Conservation (phyloP, 2,329 filamentous ascomycete genomes). For the Lasiodiplodia gonubiensis region DNA sequence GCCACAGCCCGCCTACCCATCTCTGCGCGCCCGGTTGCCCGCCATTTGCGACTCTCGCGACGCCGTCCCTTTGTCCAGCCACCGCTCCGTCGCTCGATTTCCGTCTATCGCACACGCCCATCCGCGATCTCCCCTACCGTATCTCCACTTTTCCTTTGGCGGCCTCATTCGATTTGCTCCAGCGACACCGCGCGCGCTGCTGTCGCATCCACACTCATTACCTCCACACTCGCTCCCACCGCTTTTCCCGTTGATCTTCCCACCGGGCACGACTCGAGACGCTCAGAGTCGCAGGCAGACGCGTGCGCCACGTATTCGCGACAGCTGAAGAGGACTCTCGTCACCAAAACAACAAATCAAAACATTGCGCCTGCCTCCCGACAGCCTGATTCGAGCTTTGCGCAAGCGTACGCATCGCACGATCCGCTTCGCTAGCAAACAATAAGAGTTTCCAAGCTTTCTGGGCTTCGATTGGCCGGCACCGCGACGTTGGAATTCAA, state of each 20-base stretch:
- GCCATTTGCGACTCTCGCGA: slow-evolving; percentile 20
- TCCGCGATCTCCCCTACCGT: neutral
- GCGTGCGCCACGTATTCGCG: slow-evolving; percentile 20
- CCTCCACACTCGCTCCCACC: slow-evolving; percentile 21
- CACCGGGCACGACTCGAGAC: neutral
- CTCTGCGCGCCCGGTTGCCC: slow-evolving; percentile 19
- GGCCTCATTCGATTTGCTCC: neutral
- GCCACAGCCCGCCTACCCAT: slow-evolving; percentile 13
- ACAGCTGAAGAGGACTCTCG: neutral
- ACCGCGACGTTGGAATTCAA: slow-evolving; percentile 24
- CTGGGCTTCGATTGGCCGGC: slow-evolving; percentile 15
- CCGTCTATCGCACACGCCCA: slow-evolving; percentile 22
- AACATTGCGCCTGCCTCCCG: slow-evolving; percentile 7
- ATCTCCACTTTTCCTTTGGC: slow-evolving; percentile 1
- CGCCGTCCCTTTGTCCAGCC: slow-evolving; percentile 1
- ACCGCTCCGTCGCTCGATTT: slow-evolving; percentile 18
- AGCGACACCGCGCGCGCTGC: slow-evolving; percentile 22
- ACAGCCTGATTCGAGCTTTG: neutral
- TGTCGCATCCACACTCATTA: slow-evolving; percentile 28
- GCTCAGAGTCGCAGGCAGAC: neutral
- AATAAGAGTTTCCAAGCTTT: slow-evolving; percentile 19
- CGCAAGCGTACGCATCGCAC: slow-evolving; percentile 3
- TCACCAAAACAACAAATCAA: slow-evolving; percentile 4
- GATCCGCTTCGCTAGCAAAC: neutral
- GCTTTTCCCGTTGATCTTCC: slow-evolving; percentile 12